Evolutionary conservation across 2,329 filamentous ascomycete genomes (phyloP).

Genomic region (Chaetoscypha palmicola): DNA sequence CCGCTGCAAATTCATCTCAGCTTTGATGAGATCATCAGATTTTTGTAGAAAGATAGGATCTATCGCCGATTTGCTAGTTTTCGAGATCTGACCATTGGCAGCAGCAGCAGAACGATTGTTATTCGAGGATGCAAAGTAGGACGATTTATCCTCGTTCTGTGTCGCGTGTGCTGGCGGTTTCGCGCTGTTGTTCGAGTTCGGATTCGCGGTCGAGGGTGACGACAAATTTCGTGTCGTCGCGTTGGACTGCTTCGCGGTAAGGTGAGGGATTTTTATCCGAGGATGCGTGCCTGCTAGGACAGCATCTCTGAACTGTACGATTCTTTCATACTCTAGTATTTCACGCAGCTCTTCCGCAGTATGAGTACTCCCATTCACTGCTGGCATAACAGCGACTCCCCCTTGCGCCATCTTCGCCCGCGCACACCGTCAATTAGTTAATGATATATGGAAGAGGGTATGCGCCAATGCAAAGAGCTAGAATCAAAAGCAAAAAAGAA

Average conservation of each 20-base stretch:
- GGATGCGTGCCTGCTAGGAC: constrained; percentile 72
- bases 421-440: constrained; percentile 18
- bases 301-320: constrained; percentile 72
- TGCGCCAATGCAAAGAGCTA: constrained; percentile 5
- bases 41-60: constrained; percentile 81
- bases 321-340: constrained; percentile 67
- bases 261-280: constrained; percentile 48
- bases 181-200: constrained; percentile 12
- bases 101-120: constrained; percentile 27
- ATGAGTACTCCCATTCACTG: constrained; percentile 25
- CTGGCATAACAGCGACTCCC: constrained; percentile 31
- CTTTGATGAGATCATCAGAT: constrained; percentile 74
- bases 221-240: constrained; percentile 18
- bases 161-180: constrained; percentile 7
- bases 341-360: constrained; percentile 48
- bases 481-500: constrained; percentile 8
- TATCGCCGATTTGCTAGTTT: constrained; percentile 57
- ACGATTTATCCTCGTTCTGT: constrained; percentile 20
- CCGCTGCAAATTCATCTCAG: constrained; percentile 73
- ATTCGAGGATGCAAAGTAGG: constrained; percentile 22
- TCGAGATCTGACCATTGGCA: constrained; percentile 30
- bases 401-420: constrained; percentile 29
- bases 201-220: constrained; percentile 21
- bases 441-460: constrained; percentile 13
- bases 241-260: constrained; percentile 31